Base-by-base conservation (phyloP, 2,329 filamentous ascomycete species). In the Penicillium sp. region DNA sequence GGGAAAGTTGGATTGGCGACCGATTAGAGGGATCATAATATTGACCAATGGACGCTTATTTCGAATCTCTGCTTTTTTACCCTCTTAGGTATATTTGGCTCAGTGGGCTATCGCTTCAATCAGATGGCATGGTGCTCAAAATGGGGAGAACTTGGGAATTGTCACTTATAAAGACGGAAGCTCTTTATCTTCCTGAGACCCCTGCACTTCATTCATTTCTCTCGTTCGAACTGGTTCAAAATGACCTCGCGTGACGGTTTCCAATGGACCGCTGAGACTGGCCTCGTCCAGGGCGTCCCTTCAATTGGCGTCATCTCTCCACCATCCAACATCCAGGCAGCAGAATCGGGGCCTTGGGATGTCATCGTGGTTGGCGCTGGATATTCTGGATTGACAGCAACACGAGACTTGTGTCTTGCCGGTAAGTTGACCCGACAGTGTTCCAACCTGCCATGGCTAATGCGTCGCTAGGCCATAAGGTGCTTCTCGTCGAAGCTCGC, bases 401-500 rank as follows among this genome's bases (percentile, higher is more conserved):
- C 66, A n/a, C 60, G 70, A 11, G 69, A 74, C 40, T 42, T 66
- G 5, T 57, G 61, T 24, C 60, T 61, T 0, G 46, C 62, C 22
- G 68, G 70, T 68, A 51, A 6, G 53, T 45, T 27, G 16, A 24
- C 10, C 21, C 24, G 14, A 22, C 36, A 52, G 24, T 51, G 7
- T 4, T 31, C 13, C 34, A 13, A 54, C 55, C 4, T 21, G 7
- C 16, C 38, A 9, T 10, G 10, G 38, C 38, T 40, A 10, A 40
- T 21, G 16, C 3, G 16, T 16, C 14, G 10, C n/a, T 11, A 70
- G 73, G 74, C 0, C 58, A 72, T 4, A 72, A 68, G 14, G 76
- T 79, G 0, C 65, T 81, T 1, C 69, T 81, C 1, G 51, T 81
- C 0, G 79, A 81, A 64, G 78, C 72, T 1, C 72, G 79, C 14